Base-by-base conservation (phyloP, 2,329 filamentous ascomycete species). In the Biscogniauxia sp. region DNA sequence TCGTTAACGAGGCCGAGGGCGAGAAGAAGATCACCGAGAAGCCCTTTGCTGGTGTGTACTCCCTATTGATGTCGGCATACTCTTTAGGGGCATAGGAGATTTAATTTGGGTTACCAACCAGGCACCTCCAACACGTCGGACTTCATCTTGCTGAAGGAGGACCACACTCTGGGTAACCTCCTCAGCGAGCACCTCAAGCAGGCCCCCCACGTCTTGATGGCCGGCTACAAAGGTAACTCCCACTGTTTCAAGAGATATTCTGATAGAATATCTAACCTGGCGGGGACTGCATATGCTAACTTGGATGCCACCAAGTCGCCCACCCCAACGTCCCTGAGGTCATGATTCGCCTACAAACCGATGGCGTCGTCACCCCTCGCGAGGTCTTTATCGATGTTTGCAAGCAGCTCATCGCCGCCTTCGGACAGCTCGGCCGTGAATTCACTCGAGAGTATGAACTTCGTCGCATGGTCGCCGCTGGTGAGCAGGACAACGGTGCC, bases 91-190 rank as follows among this genome's bases (percentile, higher is more conserved):
- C 41, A 5, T n/a, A 23, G 19, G 26, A 57, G 49, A 23, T 58
- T 51, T 61, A 45, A 58, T 15, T 13, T 4, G 32, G 11, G 58
- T 56, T 32, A 54, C 54, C 61, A 95, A 54, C 54, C 61, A 95
- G 93, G 92, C 72, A 93, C 96, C 74, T 92, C 94, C 20, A 96
- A 97, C 75, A 93, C 91, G n/a, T 91, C 92, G 9, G 91, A 97
- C 77, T 99, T 99, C 80, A 88, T 92, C 61, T 88, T 99, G 78
- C 92, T 92, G 78, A 98, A 97, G 77, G 95, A 99, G 76, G 95
- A 99, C 70, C 94, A 97, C 78, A 97, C 94, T 1, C 85, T 99
- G 25, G 95, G 89, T 69, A 97, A 99, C 76, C 84, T 99, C 59
- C 84, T 99, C 59, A 86, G 90, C 54, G 88, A 92, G 71, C 91